Percentiles rank a stretch among this genome's conserved stretches.
Conservation (phyloP, 768 basidiomycete genomes). For the Macrocybe gigantea region DNA sequence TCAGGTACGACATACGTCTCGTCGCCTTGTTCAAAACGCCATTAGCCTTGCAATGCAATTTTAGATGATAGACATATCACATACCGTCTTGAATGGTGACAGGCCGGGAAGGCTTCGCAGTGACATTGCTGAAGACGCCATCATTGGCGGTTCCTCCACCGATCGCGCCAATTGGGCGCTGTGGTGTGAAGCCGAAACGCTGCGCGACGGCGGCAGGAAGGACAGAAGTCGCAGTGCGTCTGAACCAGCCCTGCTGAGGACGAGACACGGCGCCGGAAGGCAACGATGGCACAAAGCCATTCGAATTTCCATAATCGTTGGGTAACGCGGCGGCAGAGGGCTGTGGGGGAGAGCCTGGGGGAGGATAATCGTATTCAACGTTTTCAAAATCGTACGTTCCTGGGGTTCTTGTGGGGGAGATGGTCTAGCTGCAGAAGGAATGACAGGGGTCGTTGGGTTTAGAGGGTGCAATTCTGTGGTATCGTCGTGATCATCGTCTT, state of each 20-base stretch:
- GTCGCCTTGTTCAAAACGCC: slow-evolving; percentile 41
- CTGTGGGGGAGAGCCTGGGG: slow-evolving; percentile 76
- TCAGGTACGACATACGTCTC: slow-evolving; percentile 77
- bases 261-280: slow-evolving; percentile 22
- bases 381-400: slow-evolving; percentile 76
- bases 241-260: slow-evolving; percentile 45
- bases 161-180: slow-evolving; percentile 35
- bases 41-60: slow-evolving; percentile 1
- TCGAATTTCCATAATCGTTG: slow-evolving; percentile 69
- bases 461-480: slow-evolving; percentile 47
- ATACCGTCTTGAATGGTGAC: slow-evolving; percentile 55
- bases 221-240: slow-evolving; percentile 47
- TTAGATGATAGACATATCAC: slow-evolving; percentile 12
- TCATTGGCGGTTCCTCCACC: slow-evolving; percentile 75
- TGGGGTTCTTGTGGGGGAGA: slow-evolving; percentile 17
- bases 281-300: slow-evolving; percentile 57
- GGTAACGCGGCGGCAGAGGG: slow-evolving; percentile 61
- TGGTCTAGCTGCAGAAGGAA: slow-evolving; percentile 12
- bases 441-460: slow-evolving; percentile 31
- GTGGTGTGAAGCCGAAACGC: slow-evolving; percentile 37
- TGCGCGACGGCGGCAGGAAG: slow-evolving; percentile 47
- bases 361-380: slow-evolving; percentile 74
- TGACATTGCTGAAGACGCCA: slow-evolving; percentile 94
- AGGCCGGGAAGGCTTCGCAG: slow-evolving; percentile 73
- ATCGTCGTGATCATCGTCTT: slow-evolving; percentile 49